A percentile compares a stretch with the other conserved stretches of the same genome.
These are phyloP conservation scores for Populus hybrid DNA, from an alignment of 441 rosid species.

Conservation along the genomic window DNA sequence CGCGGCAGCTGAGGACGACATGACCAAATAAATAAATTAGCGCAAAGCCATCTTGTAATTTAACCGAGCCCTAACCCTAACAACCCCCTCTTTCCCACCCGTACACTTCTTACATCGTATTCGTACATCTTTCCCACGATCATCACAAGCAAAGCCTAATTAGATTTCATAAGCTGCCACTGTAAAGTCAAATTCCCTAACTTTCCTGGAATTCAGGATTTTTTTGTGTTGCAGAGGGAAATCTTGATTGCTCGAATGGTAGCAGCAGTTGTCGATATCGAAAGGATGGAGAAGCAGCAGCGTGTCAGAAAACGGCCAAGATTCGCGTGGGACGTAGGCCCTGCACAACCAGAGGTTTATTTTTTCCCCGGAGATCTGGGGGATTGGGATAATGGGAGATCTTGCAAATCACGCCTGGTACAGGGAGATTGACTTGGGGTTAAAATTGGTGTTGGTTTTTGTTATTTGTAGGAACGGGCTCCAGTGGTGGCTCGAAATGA, in stretches of 20 bases:
- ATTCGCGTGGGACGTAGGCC: slow-evolving; percentile 71
- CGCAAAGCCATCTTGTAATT: background rate
- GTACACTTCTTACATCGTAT: background rate
- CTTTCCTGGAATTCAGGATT: background rate
- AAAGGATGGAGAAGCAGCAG: slow-evolving; percentile 50
- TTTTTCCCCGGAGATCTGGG: background rate
- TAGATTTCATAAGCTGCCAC: background rate
- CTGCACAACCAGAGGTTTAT: slow-evolving; percentile 59
- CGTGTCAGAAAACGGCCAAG: slow-evolving; percentile 71
- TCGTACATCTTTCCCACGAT: background rate
- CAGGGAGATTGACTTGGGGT: background rate
- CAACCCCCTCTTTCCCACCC: background rate
- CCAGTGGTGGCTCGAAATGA: slow-evolving; percentile 24
- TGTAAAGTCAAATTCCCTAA: background rate
- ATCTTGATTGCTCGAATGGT: slow-evolving; percentile 8
- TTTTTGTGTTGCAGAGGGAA: background rate
- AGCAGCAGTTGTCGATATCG: slow-evolving; percentile 27
- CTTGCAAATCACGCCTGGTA: background rate
- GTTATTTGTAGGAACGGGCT: background rate
- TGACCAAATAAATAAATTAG: background rate
- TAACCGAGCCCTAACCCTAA: background rate
- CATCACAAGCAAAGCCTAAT: background rate
- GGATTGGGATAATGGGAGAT: slow-evolving; percentile 21
- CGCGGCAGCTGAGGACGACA: background rate
- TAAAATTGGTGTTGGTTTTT: background rate